Conservation (phyloP, 805 yeast species). For the Barnettozyma pratensis region DNA sequence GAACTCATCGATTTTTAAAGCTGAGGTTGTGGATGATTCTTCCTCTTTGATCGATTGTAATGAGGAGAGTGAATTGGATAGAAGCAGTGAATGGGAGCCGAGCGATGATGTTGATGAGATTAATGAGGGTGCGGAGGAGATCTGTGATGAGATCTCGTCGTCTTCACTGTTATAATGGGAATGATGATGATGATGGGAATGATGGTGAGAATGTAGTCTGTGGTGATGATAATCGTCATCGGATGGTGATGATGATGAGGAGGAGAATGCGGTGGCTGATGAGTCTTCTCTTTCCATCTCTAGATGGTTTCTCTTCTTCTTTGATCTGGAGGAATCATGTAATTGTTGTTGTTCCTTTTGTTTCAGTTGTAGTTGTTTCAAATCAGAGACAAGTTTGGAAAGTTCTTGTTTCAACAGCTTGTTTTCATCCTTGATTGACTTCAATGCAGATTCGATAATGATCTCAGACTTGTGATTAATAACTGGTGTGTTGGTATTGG, state of each 20-base stretch:
- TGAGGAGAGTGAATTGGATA: slow-evolving; percentile 11
- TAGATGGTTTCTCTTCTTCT: slow-evolving; percentile 18
- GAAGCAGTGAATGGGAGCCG: slow-evolving; percentile 3
- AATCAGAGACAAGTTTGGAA: slow-evolving; percentile 38
- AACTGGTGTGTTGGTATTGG: too few relatives aligned
- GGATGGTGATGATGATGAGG: slow-evolving; percentile 4
- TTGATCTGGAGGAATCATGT: not conserved
- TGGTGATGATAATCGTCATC: slow-evolving; percentile 7
- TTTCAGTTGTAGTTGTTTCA: slow-evolving; percentile 30
- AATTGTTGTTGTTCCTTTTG: slow-evolving; percentile 2
- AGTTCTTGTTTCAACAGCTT: slow-evolving; percentile 38
- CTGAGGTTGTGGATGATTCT: slow-evolving; percentile 2
- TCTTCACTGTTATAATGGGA: slow-evolving; percentile 12
- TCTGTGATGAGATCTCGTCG: slow-evolving; percentile 20
- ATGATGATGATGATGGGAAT: not conserved
- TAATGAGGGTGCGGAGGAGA: slow-evolving; percentile 23
- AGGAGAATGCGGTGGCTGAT: not conserved
- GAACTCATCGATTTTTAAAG: slow-evolving; percentile 22
- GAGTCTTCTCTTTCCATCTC: slow-evolving; percentile 18
- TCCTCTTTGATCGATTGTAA: slow-evolving; percentile 23
- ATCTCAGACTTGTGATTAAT: slow-evolving; percentile 16
- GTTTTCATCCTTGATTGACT: slow-evolving; percentile 41
- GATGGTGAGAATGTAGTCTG: not conserved
- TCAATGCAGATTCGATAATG: slow-evolving; percentile 32
- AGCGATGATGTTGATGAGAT: slow-evolving; percentile 16